A percentile compares a stretch with the other conserved stretches of the same genome.
These are phyloP conservation scores for Kodamaea laetipori DNA, from an alignment of 805 yeast genomes.

Conservation along the genomic window DNA sequence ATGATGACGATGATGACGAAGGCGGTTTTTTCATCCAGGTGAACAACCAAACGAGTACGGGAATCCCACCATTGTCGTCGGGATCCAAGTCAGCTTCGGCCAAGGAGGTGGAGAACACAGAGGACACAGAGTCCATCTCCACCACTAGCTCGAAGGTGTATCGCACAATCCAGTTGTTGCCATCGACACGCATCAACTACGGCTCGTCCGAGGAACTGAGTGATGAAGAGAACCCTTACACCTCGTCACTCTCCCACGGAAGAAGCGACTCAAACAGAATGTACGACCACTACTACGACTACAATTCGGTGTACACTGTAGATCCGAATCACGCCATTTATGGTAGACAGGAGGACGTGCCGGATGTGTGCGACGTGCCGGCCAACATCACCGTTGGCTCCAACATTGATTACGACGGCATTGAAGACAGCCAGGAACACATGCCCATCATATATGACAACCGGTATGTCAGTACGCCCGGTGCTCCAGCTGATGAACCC, in stretches of 20 bases:
- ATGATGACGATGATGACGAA: slow-evolving; percentile 57
- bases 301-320: slow-evolving; percentile 70
- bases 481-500: background rate
- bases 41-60: slow-evolving; percentile 20
- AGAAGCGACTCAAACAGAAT: slow-evolving; percentile 64
- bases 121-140: slow-evolving; percentile 33
- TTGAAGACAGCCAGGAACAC: slow-evolving; percentile 24
- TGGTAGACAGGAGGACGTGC: slow-evolving; percentile 31
- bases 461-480: background rate
- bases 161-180: slow-evolving; percentile 74
- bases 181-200: slow-evolving; percentile 82
- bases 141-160: slow-evolving; percentile 30
- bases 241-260: slow-evolving; percentile 66
- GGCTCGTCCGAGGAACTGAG: slow-evolving; percentile 66
- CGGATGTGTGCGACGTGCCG: slow-evolving; percentile 49
- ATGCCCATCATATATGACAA: slow-evolving; percentile 29
- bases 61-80: slow-evolving; percentile 10
- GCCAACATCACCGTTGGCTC: slow-evolving; percentile 46
- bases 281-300: slow-evolving; percentile 76
- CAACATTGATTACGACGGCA: slow-evolving; percentile 40
- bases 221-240: slow-evolving; percentile 56
- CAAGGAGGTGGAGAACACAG: slow-evolving; percentile 18
- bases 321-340: slow-evolving; percentile 47
- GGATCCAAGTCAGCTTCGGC: slow-evolving; percentile 2
- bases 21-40: slow-evolving; percentile 71